Evolutionary conservation across 495 filamentous ascomycete species (phyloP).

Genomic region (Aspergillus bertholletiae): DNA sequence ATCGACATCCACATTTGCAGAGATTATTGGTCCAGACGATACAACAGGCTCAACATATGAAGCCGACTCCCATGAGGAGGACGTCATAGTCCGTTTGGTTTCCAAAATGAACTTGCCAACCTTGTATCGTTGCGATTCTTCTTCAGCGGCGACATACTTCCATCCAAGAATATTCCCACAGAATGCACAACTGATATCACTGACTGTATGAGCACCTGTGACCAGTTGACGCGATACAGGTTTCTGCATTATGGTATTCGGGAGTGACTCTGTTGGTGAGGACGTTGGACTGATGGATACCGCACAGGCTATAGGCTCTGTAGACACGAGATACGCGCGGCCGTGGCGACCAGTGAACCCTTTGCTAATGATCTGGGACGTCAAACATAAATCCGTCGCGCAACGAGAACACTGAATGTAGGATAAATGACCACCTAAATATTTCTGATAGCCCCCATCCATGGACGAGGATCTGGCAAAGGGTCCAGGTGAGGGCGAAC

Average conservation of each 20-base stretch:
- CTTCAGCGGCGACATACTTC: conserved; percentile 88
- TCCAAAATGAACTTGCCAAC: conserved; percentile 97
- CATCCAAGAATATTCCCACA: conserved; percentile 76
- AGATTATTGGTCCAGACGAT: not conserved
- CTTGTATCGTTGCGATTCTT: conserved; percentile 83
- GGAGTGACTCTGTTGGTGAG: conserved; percentile 29
- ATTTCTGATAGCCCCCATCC: conserved; percentile 28
- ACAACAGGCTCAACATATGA: not conserved
- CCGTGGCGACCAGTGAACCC: conserved; percentile 94
- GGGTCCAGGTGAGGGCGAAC: conserved; percentile 17
- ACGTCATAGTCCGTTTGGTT: conserved; percentile 65
- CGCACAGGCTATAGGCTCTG: conserved; percentile 21
- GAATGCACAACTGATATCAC: conserved; percentile 52
- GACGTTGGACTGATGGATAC: conserved; percentile 31
- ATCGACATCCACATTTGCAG: not conserved
- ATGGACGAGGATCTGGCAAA: conserved; percentile 8
- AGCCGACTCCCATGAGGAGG: conserved; percentile 65
- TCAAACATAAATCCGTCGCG: conserved; percentile 69
- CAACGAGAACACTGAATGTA: conserved; percentile 73
- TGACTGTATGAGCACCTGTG: conserved; percentile 69
- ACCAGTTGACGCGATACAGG: conserved; percentile 70
- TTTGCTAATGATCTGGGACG: conserved; percentile 80
- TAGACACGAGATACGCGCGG: conserved; percentile 80
- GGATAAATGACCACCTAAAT: conserved; percentile 49
- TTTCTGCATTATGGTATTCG: conserved; percentile 57